phyloP scores from a whole-genome alignment of 2,329 filamentous ascomycete species.

The Epichloe amarillans region DNA sequence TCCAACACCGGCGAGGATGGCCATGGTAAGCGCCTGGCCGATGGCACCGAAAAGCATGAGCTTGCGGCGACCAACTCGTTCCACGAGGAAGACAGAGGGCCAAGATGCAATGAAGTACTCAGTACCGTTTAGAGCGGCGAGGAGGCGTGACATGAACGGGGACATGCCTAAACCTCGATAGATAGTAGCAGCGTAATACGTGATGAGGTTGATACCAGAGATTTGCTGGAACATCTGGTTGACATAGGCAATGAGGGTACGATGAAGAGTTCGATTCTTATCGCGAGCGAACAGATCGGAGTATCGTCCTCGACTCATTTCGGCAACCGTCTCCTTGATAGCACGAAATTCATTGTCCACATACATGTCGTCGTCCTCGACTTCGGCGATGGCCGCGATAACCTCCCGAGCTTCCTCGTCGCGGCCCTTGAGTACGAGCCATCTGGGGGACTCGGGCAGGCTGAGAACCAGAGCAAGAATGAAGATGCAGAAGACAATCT shows the following conservation, averaged over 20 bases:
- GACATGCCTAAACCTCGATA: conserved; percentile 41
- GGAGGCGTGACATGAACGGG: conserved; percentile 43
- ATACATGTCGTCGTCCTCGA: conserved; percentile 41
- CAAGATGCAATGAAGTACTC: conserved; percentile 51
- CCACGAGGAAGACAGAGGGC: conserved; percentile 47
- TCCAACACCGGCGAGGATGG: conserved; percentile 44
- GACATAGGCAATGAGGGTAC: conserved; percentile 46
- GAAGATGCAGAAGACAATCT: conserved; percentile 44
- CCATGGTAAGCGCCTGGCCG: conserved; percentile 51
- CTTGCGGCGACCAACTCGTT: conserved; percentile 52
- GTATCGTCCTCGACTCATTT: conserved; percentile 49
- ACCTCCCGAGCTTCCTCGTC: conserved; percentile 34
- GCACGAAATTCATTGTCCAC: conserved; percentile 44
- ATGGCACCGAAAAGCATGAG: conserved; percentile 59
- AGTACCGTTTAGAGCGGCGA: conserved; percentile 28
- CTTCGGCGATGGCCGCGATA: conserved; percentile 39
- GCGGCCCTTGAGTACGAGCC: conserved; percentile 31
- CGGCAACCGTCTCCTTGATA: conserved; percentile 55
- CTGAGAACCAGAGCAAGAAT: conserved; percentile 39
- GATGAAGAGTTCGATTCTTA: conserved; percentile 42
- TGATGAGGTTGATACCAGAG: conserved; percentile 49
- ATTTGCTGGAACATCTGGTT: conserved; percentile 56
- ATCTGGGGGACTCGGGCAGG: conserved; percentile 40
- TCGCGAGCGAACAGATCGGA: conserved; percentile 43
- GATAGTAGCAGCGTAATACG: conserved; percentile 48